Percentiles rank a stretch among this genome's conserved stretches.
Conservation (phyloP, 371 early-diverging fungal species). For the Caulochytrium protostelioides region DNA sequence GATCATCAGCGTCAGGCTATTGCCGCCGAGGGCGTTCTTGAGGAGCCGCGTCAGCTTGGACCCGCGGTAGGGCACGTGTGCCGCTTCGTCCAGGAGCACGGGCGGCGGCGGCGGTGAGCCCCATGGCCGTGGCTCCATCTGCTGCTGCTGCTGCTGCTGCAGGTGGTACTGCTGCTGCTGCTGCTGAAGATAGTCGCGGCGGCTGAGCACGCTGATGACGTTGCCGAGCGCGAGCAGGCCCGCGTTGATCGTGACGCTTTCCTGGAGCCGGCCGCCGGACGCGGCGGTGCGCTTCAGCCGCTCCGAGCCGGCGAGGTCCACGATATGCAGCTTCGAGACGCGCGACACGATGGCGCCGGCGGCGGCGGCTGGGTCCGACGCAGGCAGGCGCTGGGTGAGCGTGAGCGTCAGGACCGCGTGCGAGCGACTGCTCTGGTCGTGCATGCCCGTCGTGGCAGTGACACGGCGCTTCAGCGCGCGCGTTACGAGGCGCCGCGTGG, state of each 20-base stretch:
- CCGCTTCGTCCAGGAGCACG: too few relatives aligned
- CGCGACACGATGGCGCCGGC: too few relatives aligned
- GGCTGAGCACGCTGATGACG: constrained; percentile 96
- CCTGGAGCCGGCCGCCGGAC: constrained; percentile 82
- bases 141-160: too few relatives aligned
- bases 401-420: constrained; percentile 95
- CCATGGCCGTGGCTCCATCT: too few relatives aligned
- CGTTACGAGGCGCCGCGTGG: too few relatives aligned
- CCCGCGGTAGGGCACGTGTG: constrained; percentile 85
- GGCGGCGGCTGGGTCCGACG: too few relatives aligned
- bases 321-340: constrained; percentile 90
- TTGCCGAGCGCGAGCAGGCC: constrained; percentile 95
- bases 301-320: constrained; percentile 99
- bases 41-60: constrained; percentile 92
- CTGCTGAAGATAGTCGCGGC: too few relatives aligned
- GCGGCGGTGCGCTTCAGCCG: constrained; percentile 87
- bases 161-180: too few relatives aligned
- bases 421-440: constrained; percentile 79
- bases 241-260: constrained; percentile 95
- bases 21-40: constrained; percentile 90
- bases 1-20: constrained; percentile 71
- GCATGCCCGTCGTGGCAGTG: constrained; percentile 98
- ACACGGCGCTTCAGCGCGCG: too few relatives aligned
- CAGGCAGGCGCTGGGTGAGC: too few relatives aligned
- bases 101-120: too few relatives aligned